phyloP scores from a whole-genome alignment of 805 yeast species.

The Clavispora asparagi region DNA sequence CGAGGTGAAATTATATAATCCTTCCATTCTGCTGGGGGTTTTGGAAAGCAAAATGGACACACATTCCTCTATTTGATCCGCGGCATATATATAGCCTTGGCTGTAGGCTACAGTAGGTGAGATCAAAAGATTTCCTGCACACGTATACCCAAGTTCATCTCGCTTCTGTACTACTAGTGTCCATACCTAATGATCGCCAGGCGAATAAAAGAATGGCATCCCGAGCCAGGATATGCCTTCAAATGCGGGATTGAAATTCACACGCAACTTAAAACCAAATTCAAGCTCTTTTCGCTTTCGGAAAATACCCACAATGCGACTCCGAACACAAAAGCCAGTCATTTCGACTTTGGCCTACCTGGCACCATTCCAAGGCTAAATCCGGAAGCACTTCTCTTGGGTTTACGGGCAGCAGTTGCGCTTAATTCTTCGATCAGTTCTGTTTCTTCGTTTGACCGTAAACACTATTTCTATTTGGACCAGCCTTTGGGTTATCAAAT shows the following conservation, averaged over 20 bases:
- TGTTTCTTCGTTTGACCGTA: constrained; percentile 75
- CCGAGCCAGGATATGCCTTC: constrained; percentile 26
- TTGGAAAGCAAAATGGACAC: too few relatives aligned
- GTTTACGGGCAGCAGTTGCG: constrained; percentile 69
- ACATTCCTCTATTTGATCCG: too few relatives aligned
- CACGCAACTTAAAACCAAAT: constrained; percentile 71
- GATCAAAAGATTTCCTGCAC: constrained; percentile 1
- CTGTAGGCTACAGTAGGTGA: neutral
- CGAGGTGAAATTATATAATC: too few relatives aligned
- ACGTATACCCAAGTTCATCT: neutral
- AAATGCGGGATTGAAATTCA: constrained; percentile 93
- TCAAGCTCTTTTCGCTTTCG: constrained; percentile 73
- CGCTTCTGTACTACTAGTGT: neutral
- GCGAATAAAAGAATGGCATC: constrained; percentile 11
- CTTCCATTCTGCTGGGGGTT: too few relatives aligned
- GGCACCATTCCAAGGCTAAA: constrained; percentile 88
- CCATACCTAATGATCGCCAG: constrained; percentile 10
- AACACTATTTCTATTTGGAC: constrained; percentile 94
- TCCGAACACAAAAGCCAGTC: constrained; percentile 71
- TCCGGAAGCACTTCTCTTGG: constrained; percentile 64
- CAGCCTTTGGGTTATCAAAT: constrained; percentile 96
- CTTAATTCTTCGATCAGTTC: constrained; percentile 54
- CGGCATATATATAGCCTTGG: too few relatives aligned
- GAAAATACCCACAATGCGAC: constrained; percentile 12
- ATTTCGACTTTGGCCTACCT: constrained; percentile 81